These are phyloP conservation scores for Oryza nivara DNA, from an alignment of 176 grass and related monocot species.

Conservation along the genomic window DNA sequence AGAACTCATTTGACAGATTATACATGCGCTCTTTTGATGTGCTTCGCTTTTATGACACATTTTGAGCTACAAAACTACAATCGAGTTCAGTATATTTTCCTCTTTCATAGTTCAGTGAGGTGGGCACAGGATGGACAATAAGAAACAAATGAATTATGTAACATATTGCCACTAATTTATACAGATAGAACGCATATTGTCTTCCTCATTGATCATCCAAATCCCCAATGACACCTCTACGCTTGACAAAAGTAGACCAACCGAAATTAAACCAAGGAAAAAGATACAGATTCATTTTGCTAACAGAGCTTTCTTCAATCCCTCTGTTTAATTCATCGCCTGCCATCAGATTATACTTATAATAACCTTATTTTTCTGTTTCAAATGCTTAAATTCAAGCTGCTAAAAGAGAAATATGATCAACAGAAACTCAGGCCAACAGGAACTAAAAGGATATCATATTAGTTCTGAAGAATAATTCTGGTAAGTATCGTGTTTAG, in stretches of 20 bases:
- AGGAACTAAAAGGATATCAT: neutral
- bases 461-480: neutral
- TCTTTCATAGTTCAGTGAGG: neutral
- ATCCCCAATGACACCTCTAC: neutral
- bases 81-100: neutral
- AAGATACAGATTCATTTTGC: neutral
- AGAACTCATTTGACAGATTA: neutral
- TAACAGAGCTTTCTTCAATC: neutral
- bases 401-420: neutral
- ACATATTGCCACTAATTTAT: neutral
- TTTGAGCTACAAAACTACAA: neutral
- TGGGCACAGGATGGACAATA: neutral
- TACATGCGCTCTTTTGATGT: no score
- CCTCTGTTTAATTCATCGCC: neutral
- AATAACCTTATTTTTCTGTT: neutral
- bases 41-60: neutral
- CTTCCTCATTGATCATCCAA: neutral
- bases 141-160: neutral
- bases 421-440: neutral
- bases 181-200: neutral
- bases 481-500: neutral
- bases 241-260: neutral
- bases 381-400: neutral
- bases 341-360: neutral
- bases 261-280: neutral